Evolutionary conservation across 2,329 filamentous ascomycete genomes (phyloP), one percentile per base, ranked within the genome.

Genomic region (Colletotrichum eremochloae): DNA sequence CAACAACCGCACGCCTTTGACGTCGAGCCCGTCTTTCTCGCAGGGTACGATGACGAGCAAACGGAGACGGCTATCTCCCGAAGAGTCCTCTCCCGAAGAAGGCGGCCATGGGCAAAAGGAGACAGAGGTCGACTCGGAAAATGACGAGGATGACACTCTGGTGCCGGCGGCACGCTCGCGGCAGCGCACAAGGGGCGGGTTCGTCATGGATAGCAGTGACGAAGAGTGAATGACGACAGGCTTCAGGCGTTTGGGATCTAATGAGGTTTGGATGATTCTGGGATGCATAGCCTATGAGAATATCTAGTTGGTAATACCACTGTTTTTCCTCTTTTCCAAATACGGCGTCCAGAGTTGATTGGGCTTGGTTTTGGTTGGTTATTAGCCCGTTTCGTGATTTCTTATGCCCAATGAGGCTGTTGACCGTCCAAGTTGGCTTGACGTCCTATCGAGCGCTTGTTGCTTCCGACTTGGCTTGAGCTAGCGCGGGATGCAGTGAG

Each of bases 151-250:
- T 5, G 84, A 84, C 8, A 83, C 84, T 1, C 80, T 81, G 31
- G 74, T 80, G 2, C 76, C 79, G 0, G 81, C 75, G 75, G 68
- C 81, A 9, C 82, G 83, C 69, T 76, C 78, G 75, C 82, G 86
- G 68, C 81, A 82, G 1, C 82, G 86, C 72, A 81, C 85, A 4
- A 84, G 84, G 64, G 85, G 85, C 24, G 89, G 89, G 0, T 91
- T 91, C 73, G 79, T 91, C 57, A 76, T 89, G 46, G 88, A 91
- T 76, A 90, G 88, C 72, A 89, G 89, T 77, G 89, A 91, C 60
- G 87, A 89, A 74, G 86, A 88, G 65, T 80, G 77, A 69, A 67
- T 52, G 6, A 33, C 14, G 18, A 20, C 31, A 31, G 55, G 11
- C 42, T 61, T 29, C 33, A 18, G 69, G 69, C 66, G 69, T 72